A percentile compares a stretch with the other conserved stretches of the same genome.
Conservation (phyloP, 2,329 filamentous ascomycete species). For the Periconia sp. region DNA sequence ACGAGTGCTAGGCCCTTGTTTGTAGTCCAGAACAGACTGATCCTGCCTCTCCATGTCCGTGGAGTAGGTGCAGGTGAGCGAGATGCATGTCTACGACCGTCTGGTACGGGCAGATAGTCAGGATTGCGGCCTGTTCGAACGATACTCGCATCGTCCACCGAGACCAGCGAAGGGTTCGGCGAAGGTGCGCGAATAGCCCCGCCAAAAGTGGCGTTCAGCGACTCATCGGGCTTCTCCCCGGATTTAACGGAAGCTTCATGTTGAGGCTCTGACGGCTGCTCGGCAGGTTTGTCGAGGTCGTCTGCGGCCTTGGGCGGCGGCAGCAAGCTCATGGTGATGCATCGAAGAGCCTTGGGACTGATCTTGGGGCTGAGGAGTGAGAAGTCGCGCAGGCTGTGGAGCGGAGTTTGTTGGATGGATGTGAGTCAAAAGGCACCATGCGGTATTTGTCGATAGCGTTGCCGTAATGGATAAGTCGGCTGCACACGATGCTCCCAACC, state of each 20-base stretch:
- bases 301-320: constrained; percentile 19
- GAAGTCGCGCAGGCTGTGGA: constrained; percentile 17
- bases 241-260: constrained; percentile 27
- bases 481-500: constrained; percentile 21
- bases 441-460: constrained; percentile 30
- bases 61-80: constrained; percentile 30
- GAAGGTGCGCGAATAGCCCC: constrained; percentile 41
- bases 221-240: constrained; percentile 35
- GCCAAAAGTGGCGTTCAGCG: constrained; percentile 27
- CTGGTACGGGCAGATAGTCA: constrained; percentile 17
- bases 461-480: constrained; percentile 25
- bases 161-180: constrained; percentile 40
- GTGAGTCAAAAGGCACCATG: constrained; percentile 24
- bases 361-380: constrained; percentile 10
- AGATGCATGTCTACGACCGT: constrained; percentile 25
- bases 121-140: constrained; percentile 31
- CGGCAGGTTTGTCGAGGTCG: constrained; percentile 26
- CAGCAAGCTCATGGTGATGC: constrained; percentile 32
- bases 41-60: constrained; percentile 23
- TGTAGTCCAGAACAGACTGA: constrained; percentile 59
- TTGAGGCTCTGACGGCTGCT: constrained; percentile 13
- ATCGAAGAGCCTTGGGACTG: constrained; percentile 14
- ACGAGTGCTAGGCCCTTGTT: constrained; percentile 79
- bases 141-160: constrained; percentile 41
- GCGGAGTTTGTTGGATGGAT: constrained; percentile 5